phyloP scores from a whole-genome alignment of 164 flowering plant species.

The Cinnamomum chago region DNA sequence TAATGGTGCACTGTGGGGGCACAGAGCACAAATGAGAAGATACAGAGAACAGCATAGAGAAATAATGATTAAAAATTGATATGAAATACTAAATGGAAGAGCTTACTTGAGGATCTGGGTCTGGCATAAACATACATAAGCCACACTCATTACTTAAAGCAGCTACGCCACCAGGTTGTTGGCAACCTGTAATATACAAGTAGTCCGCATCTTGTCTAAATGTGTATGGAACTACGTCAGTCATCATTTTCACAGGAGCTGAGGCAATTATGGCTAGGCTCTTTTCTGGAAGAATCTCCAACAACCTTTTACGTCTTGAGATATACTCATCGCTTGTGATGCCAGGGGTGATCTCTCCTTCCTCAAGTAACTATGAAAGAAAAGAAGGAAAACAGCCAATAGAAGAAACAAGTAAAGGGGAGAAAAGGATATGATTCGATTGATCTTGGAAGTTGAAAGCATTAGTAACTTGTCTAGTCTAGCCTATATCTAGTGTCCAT shows the following conservation, averaged over 20 bases:
- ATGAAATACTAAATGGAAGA: neutral
- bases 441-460: neutral
- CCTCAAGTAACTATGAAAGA: constrained; percentile 48
- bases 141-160: constrained; percentile 80
- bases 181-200: constrained; percentile 85
- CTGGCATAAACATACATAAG: constrained; percentile 99
- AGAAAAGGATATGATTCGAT: neutral
- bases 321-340: constrained; percentile 65
- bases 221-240: constrained; percentile 87
- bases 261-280: constrained; percentile 86
- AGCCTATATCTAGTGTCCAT: neutral
- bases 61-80: neutral
- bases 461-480: neutral
- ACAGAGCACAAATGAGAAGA: neutral
- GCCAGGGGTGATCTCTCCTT: constrained; percentile 89
- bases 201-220: constrained; percentile 91
- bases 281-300: constrained; percentile 78
- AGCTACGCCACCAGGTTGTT: constrained; percentile 95
- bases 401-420: neutral
- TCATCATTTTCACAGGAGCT: constrained; percentile 98
- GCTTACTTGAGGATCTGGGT: constrained; percentile 53
- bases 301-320: constrained; percentile 58
- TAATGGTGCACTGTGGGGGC: neutral
- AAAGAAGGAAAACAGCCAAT: neutral
- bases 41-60: neutral